Percentiles rank a stretch among this genome's conserved stretches.
These are phyloP conservation scores for Fusarium sp. DNA, from an alignment of 2,329 filamentous ascomycete genomes.

Conservation along the genomic window DNA sequence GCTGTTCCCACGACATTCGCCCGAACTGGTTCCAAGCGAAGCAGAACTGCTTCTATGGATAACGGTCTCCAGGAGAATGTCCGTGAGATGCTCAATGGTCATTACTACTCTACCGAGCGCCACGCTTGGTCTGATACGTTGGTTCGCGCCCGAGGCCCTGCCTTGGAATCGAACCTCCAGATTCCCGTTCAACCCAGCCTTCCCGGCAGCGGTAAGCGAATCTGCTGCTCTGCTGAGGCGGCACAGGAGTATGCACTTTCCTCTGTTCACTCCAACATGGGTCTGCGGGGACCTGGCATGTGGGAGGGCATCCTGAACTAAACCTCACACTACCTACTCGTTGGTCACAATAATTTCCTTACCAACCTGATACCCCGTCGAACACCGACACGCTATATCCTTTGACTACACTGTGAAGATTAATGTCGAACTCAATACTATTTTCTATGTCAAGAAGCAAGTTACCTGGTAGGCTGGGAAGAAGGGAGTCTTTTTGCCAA, in stretches of 20 bases:
- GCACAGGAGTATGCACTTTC: conserved; percentile 60
- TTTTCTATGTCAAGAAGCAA: conserved; percentile 45
- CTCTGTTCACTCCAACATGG: conserved; percentile 61
- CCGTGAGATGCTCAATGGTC: conserved; percentile 67
- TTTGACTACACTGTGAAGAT: conserved; percentile 39
- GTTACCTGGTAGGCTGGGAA: conserved; percentile 43
- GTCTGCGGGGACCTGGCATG: conserved; percentile 70
- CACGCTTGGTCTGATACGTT: conserved; percentile 53
- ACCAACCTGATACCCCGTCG: conserved; percentile 39
- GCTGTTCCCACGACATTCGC: conserved; percentile 49
- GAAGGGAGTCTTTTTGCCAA: conserved; percentile 47
- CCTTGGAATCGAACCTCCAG: conserved; percentile 48
- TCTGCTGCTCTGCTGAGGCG: conserved; percentile 74
- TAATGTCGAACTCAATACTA: conserved; percentile 42
- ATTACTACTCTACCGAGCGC: conserved; percentile 45
- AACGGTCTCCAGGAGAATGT: conserved; percentile 75
- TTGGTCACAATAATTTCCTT: conserved; percentile 32
- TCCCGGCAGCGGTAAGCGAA: conserved; percentile 69
- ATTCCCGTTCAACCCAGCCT: conserved; percentile 56
- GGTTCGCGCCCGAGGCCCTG: conserved; percentile 49
- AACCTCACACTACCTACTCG: conserved; percentile 28
- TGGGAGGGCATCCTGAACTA: conserved; percentile 74
- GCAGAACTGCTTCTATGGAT: conserved; percentile 69
- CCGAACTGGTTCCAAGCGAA: conserved; percentile 66
- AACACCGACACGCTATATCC: conserved; percentile 33